phyloP scores from a whole-genome alignment of 2,329 filamentous ascomycete species.

The Neonectria coccinea region DNA sequence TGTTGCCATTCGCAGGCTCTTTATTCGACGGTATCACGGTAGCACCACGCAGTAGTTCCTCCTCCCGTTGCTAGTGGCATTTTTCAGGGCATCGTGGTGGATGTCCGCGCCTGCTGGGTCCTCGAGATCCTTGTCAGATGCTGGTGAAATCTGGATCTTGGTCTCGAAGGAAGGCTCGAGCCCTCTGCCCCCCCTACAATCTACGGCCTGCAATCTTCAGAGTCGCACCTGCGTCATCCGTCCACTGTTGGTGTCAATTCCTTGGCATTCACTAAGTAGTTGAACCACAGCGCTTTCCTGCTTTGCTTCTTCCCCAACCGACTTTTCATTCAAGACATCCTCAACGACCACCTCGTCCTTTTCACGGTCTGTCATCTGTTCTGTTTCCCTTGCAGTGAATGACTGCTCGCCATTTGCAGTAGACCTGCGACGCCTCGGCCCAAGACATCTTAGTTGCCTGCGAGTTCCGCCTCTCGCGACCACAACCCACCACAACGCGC shows the following conservation, averaged over 20 bases:
- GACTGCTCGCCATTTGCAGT: background rate
- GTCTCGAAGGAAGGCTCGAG: conserved; percentile 16
- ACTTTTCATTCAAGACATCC: background rate
- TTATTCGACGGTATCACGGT: background rate
- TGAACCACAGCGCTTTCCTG: conserved; percentile 1
- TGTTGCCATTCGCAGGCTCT: conserved; percentile 11
- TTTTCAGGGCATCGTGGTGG: conserved; percentile 13
- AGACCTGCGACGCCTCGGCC: conserved; percentile 10
- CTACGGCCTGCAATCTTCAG: background rate
- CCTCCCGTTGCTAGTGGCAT: conserved; percentile 23
- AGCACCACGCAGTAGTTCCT: background rate
- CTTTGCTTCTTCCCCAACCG: background rate
- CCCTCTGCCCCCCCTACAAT: conserved; percentile 7
- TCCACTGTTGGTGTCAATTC: conserved; percentile 4
- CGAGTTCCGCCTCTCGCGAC: conserved; percentile 23
- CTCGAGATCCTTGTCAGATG: conserved; percentile 23
- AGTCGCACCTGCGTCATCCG: conserved; percentile 42
- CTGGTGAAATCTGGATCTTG: conserved; percentile 25
- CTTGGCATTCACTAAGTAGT: background rate
- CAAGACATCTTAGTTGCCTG: conserved; percentile 27
- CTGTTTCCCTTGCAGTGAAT: background rate
- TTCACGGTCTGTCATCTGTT: too few relatives aligned
- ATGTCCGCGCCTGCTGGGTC: conserved; percentile 6
- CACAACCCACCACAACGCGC: conserved; percentile 22
- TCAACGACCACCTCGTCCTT: background rate